Conservation (phyloP, 331 rosid genomes). For the Saraca asoca region DNA sequence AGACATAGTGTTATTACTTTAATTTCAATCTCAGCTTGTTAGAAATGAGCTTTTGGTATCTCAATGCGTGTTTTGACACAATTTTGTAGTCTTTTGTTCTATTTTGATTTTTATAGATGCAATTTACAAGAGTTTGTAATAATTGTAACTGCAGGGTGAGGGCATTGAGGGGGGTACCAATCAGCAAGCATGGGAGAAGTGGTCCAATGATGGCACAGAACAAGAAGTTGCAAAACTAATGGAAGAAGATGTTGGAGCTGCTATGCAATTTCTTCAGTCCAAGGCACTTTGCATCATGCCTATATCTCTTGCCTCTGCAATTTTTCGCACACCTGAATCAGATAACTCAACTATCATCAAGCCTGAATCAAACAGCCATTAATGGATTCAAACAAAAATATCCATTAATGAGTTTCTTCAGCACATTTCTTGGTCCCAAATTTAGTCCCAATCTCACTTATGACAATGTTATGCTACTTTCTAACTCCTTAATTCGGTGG, state of each 20-base stretch:
- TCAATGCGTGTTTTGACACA: not conserved
- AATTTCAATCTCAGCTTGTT: not conserved
- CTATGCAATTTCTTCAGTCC: constrained; percentile 96
- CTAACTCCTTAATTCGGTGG: constrained; percentile 37
- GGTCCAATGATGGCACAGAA: constrained; percentile 96
- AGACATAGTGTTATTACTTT: not conserved
- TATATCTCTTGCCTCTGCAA: constrained; percentile 87
- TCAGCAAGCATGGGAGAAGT: constrained; percentile 81
- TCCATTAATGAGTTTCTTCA: constrained; percentile 15
- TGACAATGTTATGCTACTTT: constrained; percentile 30
- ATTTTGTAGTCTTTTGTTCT: no score
- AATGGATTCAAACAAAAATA: constrained; percentile 40
- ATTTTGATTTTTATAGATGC: no score
- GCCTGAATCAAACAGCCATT: constrained; percentile 72
- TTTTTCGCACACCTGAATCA: constrained; percentile 69
- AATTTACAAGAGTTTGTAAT: no score
- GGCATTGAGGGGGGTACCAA: constrained; percentile 59
- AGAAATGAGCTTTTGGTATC: no score
- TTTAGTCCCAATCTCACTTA: constrained; percentile 35
- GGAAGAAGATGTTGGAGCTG: constrained; percentile 99
- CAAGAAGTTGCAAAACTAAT: constrained; percentile 92
- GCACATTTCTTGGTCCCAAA: constrained; percentile 27
- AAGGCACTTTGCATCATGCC: constrained; percentile 99
- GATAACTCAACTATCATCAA: constrained; percentile 58
- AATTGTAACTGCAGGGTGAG: constrained; percentile 72